phyloP scores from a whole-genome alignment of 2,329 filamentous ascomycete genomes.

The Botrytis porri region DNA sequence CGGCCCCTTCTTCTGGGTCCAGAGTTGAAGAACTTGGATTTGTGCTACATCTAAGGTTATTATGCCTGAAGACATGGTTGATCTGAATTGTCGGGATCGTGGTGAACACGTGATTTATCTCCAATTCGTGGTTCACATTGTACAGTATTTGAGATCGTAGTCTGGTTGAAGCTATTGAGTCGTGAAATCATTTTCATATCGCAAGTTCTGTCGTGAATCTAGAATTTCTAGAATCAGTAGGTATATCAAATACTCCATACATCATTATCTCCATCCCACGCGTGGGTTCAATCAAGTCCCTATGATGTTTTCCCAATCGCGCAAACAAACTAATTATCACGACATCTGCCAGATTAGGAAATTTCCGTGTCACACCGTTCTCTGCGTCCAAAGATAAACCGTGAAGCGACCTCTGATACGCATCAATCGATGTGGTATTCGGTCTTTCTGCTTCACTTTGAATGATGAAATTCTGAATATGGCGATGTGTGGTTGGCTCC shows the following conservation, averaged over 20 bases:
- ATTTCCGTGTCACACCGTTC: slow-evolving; percentile 21
- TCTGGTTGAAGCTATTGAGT: background rate
- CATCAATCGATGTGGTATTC: background rate
- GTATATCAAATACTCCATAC: background rate
- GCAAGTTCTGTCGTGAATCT: background rate
- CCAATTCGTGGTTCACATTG: background rate
- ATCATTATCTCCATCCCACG: background rate
- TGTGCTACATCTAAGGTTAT: background rate
- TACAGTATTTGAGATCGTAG: background rate
- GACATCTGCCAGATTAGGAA: slow-evolving; percentile 27
- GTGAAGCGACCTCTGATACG: background rate
- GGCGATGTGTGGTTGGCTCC: slow-evolving; percentile 9
- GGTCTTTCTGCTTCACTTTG: background rate
- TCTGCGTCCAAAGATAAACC: slow-evolving; percentile 2
- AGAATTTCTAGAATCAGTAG: too few relatives aligned
- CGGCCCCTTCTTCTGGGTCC: slow-evolving; percentile 3
- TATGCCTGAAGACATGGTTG: background rate
- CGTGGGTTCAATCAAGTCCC: background rate
- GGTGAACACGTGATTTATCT: background rate
- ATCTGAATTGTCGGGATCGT: slow-evolving; percentile 1
- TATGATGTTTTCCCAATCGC: background rate
- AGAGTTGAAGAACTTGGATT: background rate
- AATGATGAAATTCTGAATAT: background rate
- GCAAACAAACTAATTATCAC: slow-evolving; percentile 24
- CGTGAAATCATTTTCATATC: background rate